Evolutionary conservation across 345 rosid species (phyloP).

Genomic region (Capsella bursapastoris): DNA sequence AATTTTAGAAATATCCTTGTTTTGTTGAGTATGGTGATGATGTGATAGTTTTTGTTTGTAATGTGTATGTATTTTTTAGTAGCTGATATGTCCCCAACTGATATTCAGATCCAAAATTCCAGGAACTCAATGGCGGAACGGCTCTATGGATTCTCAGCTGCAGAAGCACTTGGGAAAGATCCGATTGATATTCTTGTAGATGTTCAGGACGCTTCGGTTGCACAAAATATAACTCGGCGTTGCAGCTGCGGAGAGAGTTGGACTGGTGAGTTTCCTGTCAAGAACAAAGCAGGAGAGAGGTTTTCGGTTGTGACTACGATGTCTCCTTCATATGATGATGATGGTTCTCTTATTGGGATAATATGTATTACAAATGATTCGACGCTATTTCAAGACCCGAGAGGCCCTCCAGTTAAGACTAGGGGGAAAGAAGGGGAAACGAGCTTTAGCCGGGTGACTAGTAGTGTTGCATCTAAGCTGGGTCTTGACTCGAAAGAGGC

Average conservation of each 20-base stretch:
- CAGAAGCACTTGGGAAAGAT: conserved; percentile 78
- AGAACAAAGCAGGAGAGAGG: conserved; percentile 73
- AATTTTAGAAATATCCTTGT: not conserved
- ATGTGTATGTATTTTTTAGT: not conserved
- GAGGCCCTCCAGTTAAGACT: conserved; percentile 36
- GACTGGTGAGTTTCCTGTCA: conserved; percentile 88
- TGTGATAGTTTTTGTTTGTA: conserved; percentile 1
- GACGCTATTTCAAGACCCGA: conserved; percentile 59
- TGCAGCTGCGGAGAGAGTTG: conserved; percentile 73
- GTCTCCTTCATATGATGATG: conserved; percentile 85
- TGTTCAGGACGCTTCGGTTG: conserved; percentile 59
- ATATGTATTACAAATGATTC: conserved; percentile 77
- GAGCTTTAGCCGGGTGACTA: conserved; percentile 49
- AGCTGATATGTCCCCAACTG: conserved; percentile 15
- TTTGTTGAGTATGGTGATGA: not conserved
- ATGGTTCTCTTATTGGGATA: conserved; percentile 75
- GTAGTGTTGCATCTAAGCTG: conserved; percentile 51
- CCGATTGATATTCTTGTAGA: conserved; percentile 70
- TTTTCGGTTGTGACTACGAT: conserved; percentile 66
- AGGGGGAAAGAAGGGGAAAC: conserved; percentile 59
- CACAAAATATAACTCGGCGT: conserved; percentile 55
- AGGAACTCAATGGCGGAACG: conserved; percentile 90
- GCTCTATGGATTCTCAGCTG: conserved; percentile 81
- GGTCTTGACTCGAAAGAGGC: conserved; percentile 71
- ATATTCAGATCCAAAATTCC: conserved; percentile 38